These are phyloP conservation scores for Remersonia thermophila DNA, from an alignment of 2,329 filamentous ascomycete genomes.

Conservation along the genomic window DNA sequence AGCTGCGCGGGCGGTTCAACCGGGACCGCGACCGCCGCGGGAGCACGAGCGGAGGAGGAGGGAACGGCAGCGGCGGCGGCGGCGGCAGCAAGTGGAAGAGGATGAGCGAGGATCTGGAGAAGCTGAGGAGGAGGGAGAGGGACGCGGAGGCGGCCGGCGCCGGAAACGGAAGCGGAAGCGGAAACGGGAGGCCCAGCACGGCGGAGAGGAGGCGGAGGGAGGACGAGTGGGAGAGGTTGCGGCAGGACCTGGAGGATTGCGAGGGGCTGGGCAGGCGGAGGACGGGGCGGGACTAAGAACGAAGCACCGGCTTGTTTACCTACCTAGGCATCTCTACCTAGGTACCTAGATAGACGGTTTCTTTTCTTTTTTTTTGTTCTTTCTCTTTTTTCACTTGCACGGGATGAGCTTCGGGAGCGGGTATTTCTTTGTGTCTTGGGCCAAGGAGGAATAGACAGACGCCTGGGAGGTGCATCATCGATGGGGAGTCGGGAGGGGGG, in stretches of 20 bases:
- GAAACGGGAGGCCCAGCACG: not conserved
- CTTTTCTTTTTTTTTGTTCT: too few species aligned
- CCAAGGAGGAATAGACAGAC: too few species aligned
- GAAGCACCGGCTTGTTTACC: not conserved
- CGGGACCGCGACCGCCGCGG: not conserved
- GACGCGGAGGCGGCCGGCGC: not conserved
- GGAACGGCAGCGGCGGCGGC: constrained; percentile 1
- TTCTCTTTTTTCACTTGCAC: too few species aligned
- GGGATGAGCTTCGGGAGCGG: too few species aligned
- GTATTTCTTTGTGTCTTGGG: not conserved
- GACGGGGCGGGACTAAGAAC: not conserved
- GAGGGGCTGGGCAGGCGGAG: not conserved
- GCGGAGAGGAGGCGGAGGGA: not conserved
- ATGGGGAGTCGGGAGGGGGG: too few species aligned
- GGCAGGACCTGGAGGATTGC: not conserved
- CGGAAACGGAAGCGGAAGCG: constrained; percentile 2
- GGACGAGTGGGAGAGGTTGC: constrained; percentile 3
- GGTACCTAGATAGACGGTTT: too few species aligned
- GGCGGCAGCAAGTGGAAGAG: constrained; percentile 4
- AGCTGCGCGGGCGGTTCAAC: constrained; percentile 3
- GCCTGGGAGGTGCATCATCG: not conserved
- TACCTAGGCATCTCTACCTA: too few species aligned
- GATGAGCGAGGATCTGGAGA: constrained; percentile 9
- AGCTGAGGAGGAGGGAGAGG: constrained; percentile 4
- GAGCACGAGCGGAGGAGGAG: constrained; percentile 3